Conservation (phyloP, 202 grass and related monocot genomes). For the Elaeis oleifera region DNA sequence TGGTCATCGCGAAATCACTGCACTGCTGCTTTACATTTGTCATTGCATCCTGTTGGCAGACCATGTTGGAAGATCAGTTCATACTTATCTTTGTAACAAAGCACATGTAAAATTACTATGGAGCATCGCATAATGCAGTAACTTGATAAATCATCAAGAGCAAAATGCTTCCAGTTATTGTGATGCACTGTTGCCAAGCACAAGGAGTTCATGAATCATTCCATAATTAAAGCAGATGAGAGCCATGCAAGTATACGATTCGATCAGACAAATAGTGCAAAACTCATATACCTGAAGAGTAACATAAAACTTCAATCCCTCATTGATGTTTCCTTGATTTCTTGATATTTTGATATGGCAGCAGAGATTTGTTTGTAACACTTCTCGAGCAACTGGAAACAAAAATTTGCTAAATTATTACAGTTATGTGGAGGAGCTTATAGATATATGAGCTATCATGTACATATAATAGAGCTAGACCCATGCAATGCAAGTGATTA, state of each 20-base stretch:
- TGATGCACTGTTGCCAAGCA: neutral
- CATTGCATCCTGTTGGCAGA: conserved; percentile 24
- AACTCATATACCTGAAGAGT: conserved; percentile 63
- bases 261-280: no score
- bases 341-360: conserved; percentile 77
- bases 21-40: conserved; percentile 34
- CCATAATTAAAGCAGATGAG: no score
- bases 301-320: conserved; percentile 89
- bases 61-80: conserved; percentile 6
- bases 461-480: no score
- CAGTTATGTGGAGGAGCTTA: no score
- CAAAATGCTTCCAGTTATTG: neutral
- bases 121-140: neutral
- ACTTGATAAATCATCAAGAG: neutral
- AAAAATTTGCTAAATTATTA: neutral
- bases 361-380: conserved; percentile 86
- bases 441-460: no score
- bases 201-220: no score
- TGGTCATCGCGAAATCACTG: conserved; percentile 36
- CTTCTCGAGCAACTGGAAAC: conserved; percentile 66
- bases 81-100: conserved; percentile 1
- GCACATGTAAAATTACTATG: neutral
- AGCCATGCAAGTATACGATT: no score
- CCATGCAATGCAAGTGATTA: no score
- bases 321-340: conserved; percentile 88